Evolutionary conservation across 768 basidiomycete genomes (phyloP), one percentile per base, ranked within the genome.

Genomic region (Cystofilobasidium macerans): DNA sequence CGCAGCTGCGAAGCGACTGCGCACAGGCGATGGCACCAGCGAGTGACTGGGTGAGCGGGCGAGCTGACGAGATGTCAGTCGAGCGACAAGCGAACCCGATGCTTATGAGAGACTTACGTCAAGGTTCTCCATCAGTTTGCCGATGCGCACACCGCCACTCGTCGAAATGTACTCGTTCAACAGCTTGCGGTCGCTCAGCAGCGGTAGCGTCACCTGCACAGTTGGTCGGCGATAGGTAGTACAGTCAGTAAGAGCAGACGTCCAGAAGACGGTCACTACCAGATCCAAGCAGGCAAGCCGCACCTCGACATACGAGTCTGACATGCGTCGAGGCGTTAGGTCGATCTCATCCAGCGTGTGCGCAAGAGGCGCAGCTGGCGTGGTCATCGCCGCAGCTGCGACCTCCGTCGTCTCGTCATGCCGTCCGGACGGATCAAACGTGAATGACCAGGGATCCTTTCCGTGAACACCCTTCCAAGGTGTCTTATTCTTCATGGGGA

Each of bases 11-110:
- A 32, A 36, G 33, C 7, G 14, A 20, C 3, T 20, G 51, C 64
- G 43, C 28, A 67, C 54, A 67, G 28, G 61, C 36, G 45, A 67
- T 58, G 16, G 66, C 66, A 9, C 67, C 67, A 22, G 67, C 67
- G 26, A 68, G 51, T 9, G 28, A 30, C 51, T 54, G 51, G 6
- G 28, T 4, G 51, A 5, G 18, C 51, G 48, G 51, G 8, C 14
- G 5, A 54, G 30, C 16, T 8, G 28, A 3, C 51, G 28, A 18
- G 18, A n/a, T n/a, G n/a, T n/a, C n/a, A n/a, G n/a, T n/a, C 14
- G 18, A 18, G 51, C 22, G 22, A 47, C 4, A 24, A 51, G 4
- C 47, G 20, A 48, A 48, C 16, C n/a, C 12, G 30, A 53, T 12
- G 8, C 20, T 28, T 5, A 18, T 26, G 48, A 28, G 51, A 5